Conservation (phyloP, 768 basidiomycete genomes). For the Leccinum arenicola region DNA sequence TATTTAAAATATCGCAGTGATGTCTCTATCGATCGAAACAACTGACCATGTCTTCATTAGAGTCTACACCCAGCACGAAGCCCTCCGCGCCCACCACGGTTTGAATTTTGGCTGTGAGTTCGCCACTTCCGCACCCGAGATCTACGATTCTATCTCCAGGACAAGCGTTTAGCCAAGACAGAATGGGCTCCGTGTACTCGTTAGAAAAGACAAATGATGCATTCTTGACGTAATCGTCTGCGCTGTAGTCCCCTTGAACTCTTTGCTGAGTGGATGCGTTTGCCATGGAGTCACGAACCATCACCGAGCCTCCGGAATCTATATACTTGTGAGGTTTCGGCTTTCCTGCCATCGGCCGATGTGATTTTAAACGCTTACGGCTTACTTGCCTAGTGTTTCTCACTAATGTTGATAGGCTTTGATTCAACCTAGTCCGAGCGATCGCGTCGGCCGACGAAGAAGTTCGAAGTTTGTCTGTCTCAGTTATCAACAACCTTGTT, state of each 20-base stretch:
- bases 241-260: slow-evolving; percentile 49
- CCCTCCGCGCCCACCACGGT: slow-evolving; percentile 51
- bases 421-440: background rate
- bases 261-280: background rate
- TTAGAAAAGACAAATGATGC: slow-evolving; percentile 68
- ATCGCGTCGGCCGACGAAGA: slow-evolving; percentile 20
- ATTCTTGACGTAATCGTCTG: slow-evolving; percentile 57
- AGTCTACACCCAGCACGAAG: slow-evolving; percentile 65
- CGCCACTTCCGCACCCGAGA: slow-evolving; percentile 82
- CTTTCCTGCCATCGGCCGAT: slow-evolving; percentile 21
- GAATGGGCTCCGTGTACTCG: slow-evolving; percentile 48
- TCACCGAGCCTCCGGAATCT: background rate
- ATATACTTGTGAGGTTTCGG: slow-evolving; percentile 17
- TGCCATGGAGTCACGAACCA: slow-evolving; percentile 7
- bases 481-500: background rate
- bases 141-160: slow-evolving; percentile 73
- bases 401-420: background rate
- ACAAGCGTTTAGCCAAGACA: slow-evolving; percentile 57
- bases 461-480: slow-evolving; percentile 3
- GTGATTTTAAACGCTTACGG: background rate
- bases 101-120: slow-evolving; percentile 61
- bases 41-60: slow-evolving; percentile 69
- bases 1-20: slow-evolving; percentile 21
- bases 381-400: background rate
- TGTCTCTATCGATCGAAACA: background rate